Evolutionary conservation across 495 filamentous ascomycete species (phyloP), one percentile per base, ranked within the genome.

Genomic region (Emericellopsis terricola): DNA sequence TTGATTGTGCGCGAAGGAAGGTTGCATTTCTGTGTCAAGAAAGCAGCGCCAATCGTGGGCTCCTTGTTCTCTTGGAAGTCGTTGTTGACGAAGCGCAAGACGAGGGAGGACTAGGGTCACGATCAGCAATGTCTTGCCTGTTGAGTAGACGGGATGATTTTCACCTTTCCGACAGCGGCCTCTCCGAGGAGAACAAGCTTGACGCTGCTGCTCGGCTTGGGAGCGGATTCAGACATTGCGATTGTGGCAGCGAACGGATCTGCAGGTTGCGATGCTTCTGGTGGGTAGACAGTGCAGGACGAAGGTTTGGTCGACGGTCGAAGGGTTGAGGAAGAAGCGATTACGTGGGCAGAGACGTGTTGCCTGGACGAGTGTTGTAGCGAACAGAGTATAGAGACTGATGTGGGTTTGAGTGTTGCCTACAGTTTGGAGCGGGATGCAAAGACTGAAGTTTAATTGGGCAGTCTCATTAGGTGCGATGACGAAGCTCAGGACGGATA

Each of bases 21-120:
- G 42, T 79, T 82, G 64, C 84, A 93, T 76, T 96, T 96, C 56
- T 97, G 89, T 41, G 89, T 97, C 34, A 97, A 66, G 61, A 97
- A 97, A 43, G 89, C 89, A 92, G 87, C 87, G 65, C 89, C 89
- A 64, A 97, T 97, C 34, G 89, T 97, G 29, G 89, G 89, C 52
- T 97, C 89, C 65, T 97, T 97, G 56, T 97, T 97, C 59, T 96
- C 91, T 64, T 97, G 89, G 49, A 96, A 97, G 60, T 96, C 89
- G 62, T 97, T 86, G 69, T 96, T 97, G 51, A 97, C 89, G 53
- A 97, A 97, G 47, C 89, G 83, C 44, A 97, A 71, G 36, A 97
- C 89, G 33, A 97, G 77, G 27, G 89, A 97, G 26, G 91, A 96
- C 89, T 97, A 41, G 39, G 38, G 28, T 26, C 20, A 17, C 15